Evolutionary conservation across 768 basidiomycete genomes (phyloP).

Genomic region (Obba rivulosa): DNA sequence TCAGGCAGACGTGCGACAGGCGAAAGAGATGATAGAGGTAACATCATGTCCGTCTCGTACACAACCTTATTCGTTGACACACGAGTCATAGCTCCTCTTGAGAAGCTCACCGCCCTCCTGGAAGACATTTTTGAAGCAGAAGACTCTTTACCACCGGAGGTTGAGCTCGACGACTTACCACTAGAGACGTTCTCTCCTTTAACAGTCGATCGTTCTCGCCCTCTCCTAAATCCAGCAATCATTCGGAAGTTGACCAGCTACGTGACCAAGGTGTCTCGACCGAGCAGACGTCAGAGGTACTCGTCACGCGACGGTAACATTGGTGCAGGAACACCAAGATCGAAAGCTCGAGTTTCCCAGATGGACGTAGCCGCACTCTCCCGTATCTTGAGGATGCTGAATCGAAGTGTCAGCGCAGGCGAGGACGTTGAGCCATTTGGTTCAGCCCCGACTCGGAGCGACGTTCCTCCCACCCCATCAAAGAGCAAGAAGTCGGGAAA

Average conservation of each 20-base stretch:
- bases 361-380: constrained; percentile 59
- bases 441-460: constrained; percentile 11
- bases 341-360: constrained; percentile 57
- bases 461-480: constrained; percentile 15
- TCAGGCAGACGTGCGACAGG: constrained; percentile 55
- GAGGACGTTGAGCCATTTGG: constrained; percentile 74
- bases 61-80: constrained; percentile 2
- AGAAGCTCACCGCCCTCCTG: constrained; percentile 70
- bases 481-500: constrained; percentile 35
- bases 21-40: constrained; percentile 74
- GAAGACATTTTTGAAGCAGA: constrained; percentile 86
- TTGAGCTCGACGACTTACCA: constrained; percentile 44
- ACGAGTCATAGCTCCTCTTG: constrained; percentile 47
- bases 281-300: constrained; percentile 63
- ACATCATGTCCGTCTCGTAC: constrained; percentile 4
- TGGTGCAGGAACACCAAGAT: constrained; percentile 36
- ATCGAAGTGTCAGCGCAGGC: constrained; percentile 70
- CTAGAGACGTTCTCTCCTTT: constrained; percentile 59
- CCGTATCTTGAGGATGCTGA: constrained; percentile 70
- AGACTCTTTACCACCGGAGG: constrained; percentile 60
- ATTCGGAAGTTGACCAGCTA: constrained; percentile 68
- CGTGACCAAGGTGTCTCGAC: constrained; percentile 61
- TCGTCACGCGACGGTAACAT: constrained; percentile 31
- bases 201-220: constrained; percentile 52
- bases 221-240: constrained; percentile 51